Evolutionary conservation across 345 rosid species (phyloP), one percentile per base, ranked within the genome.

Genomic region (Erodium maritimum): DNA sequence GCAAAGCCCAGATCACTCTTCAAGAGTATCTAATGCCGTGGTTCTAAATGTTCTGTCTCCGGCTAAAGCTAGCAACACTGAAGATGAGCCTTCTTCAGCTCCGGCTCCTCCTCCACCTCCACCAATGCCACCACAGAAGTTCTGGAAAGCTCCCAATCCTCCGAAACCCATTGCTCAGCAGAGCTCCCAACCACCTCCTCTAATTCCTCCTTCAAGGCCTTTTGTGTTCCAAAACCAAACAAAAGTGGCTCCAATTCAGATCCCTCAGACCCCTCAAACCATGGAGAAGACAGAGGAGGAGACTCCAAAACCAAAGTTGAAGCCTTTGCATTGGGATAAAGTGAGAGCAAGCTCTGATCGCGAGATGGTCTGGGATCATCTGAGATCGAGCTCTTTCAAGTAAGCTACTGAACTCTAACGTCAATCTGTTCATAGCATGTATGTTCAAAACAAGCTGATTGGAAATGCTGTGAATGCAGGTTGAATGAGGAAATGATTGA

Each of bases 341-440:
- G 95, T 90, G 51, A 80, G 95, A 77, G 97, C 97, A 22, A 90
- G 95, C 79, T 90, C 97, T 11, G 97, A 83, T 70, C 83, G 93
- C 19, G 95, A 90, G 66, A 90, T 87, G 95, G 97, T 83, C n/a
- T 90, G 97, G 95, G 97, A 83, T 66, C 86, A 82, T 19, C 79
- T 89, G 69, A 69, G 82, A 61, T 77, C 90, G 5, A 86, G 85
- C 73, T 89, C 96, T n/a, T 75, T 82, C 24, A 82, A 82, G 97
- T 87, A 81, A 67, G 88, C 59, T 19, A 34, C 48, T 56, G n/a
- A n/a, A n/a, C n/a, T 50, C 21, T 48, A 50, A 42, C 50, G 11
- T 14, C 19, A n/a, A n/a, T n/a, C n/a, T n/a, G 34, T 29, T 29
- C 34, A 8, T 3, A 3, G 8, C 16, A 50, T 50, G 52, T 17